Percentiles rank a stretch among this genome's conserved stretches.
These are phyloP conservation scores for Thraustochytrium sp. DNA, from an alignment of 352 stramenopile genomes.

Conservation along the genomic window DNA sequence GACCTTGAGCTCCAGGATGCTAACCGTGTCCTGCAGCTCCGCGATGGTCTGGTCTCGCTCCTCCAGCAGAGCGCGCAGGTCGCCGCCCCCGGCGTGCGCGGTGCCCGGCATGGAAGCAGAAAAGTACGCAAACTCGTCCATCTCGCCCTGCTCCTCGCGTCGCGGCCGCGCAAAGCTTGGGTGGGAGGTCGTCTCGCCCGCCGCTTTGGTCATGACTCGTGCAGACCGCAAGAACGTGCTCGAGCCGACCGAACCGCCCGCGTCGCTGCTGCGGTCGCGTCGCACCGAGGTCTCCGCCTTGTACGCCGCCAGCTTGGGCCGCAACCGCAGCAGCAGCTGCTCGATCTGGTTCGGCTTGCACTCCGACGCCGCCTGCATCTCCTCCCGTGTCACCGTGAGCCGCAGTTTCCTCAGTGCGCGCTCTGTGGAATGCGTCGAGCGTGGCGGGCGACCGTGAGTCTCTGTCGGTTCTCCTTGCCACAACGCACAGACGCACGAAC, in stretches of 20 bases:
- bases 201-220: background rate
- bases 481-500: background rate
- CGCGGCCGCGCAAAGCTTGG: background rate
- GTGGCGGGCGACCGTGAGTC: background rate
- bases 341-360: constrained; percentile 79
- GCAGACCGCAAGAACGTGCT: background rate
- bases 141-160: background rate
- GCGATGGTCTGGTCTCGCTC: constrained; percentile 45
- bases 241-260: background rate
- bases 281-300: background rate
- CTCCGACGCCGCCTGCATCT: constrained; percentile 82
- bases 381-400: constrained; percentile 67
- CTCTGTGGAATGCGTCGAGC: too few relatives aligned
- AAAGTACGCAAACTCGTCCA: too few relatives aligned
- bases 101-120: too few relatives aligned
- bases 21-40: constrained; percentile 68
- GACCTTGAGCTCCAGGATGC: constrained; percentile 89
- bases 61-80: constrained; percentile 54
- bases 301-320: constrained; percentile 73
- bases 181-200: too few relatives aligned
- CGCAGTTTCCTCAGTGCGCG: constrained; percentile 47
- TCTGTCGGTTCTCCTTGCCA: constrained; percentile 9
- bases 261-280: background rate
- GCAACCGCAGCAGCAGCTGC: constrained; percentile 75
- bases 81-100: constrained; percentile 45